Evolutionary conservation across 1,284 basidiomycete species (phyloP), one percentile per base, ranked within the genome.

Genomic region (Erythrobasidium hasegawianum): DNA sequence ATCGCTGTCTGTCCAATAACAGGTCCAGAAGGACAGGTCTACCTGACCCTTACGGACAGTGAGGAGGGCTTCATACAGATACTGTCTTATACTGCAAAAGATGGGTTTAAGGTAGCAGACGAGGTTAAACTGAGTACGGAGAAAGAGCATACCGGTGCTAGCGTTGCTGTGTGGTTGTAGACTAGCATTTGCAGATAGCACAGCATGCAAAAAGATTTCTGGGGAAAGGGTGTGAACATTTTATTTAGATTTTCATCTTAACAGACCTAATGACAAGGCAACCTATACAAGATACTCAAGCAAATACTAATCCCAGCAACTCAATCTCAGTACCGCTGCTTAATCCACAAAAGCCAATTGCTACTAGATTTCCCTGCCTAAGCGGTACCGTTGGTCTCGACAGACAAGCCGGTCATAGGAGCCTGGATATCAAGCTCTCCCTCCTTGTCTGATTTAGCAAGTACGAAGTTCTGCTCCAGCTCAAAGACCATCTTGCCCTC

Each of bases 51-150:
- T 16, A 79, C 78, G 16, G 76, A 77, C 57, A 76, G 75, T 55
- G 77, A 78, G 68, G 71, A 74, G 49, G 78, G 77, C 14, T 72
- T 74, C 18, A 71, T 79, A 14, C 69, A 75, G 56, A 71, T 78
- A 45, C 68, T 78, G 11, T 68, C 69, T 2, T 75, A 64, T 57
- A 50, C 18, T 7, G 54, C 53, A 41, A n/a, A 49, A 11, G 24
- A 47, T 14, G 61, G 61, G 1, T 64, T 64, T 43, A 57, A 27
- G 20, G 53, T 64, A 7, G 61, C 24, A 2, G 61, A 64, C 24
- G 61, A 64, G 27, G 61, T 57, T 13, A 38, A 40, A 5, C 26
- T 64, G 7, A 33, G 53, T 18, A 43, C 61, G 43, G 54, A 56
- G n/a, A 49, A 64, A 9, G 61, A 64, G 33, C 52, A 64, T 16